Base-by-base conservation (phyloP, 2,329 filamentous ascomycete genomes). In the Phialemoniopsis sp. region DNA sequence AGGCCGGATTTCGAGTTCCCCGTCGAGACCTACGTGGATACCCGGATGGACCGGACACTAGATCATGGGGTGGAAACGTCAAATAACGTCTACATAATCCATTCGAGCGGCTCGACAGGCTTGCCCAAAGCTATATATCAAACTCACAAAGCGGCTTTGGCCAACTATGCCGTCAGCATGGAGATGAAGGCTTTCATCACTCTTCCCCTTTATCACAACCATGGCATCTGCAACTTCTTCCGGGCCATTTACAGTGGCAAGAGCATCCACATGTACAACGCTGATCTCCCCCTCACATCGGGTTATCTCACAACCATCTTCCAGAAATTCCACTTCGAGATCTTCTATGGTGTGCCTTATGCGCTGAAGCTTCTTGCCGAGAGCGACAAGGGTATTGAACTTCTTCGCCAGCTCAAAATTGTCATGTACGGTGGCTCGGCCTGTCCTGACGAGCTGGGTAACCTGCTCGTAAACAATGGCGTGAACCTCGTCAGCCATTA, bases 51-150 rank as follows among this genome's bases (percentile, higher is more conserved):
- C 15, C 18, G 34, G 13, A 39, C 26, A 10, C 57, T 78, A 3
- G 51, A 60, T 17, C 42, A 42, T 4, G 19, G 42, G 26, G 13
- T 13, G 10, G 21, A 26, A 26, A 26, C 21, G 21, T 26, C 6
- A 6, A 26, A 26, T 10, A 26, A 26, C 21, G 43, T 46, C 5
- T 57, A 52, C 18, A 59, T 62, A 38, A 54, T 65, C 5, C 62
- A 65, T 37, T 64, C 61, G 3, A 58, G 54, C 30, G 57, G 80
- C 8, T 78, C 73, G 0, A 82, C 80, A 0, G 78, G 80, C 0
- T 61, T 82, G 0, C 80, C 80, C 0, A 83, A 83, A 44, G 78
- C 79, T 0, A 81, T 84, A 34, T 78, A 68, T 42, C 71, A 78
- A 36, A 76, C 70, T 1, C 75, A 84, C 38, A 53, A 56, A 9